These are phyloP conservation scores for Phaeosphaeria sp. DNA, from an alignment of 2,329 filamentous ascomycete genomes.

Conservation along the genomic window DNA sequence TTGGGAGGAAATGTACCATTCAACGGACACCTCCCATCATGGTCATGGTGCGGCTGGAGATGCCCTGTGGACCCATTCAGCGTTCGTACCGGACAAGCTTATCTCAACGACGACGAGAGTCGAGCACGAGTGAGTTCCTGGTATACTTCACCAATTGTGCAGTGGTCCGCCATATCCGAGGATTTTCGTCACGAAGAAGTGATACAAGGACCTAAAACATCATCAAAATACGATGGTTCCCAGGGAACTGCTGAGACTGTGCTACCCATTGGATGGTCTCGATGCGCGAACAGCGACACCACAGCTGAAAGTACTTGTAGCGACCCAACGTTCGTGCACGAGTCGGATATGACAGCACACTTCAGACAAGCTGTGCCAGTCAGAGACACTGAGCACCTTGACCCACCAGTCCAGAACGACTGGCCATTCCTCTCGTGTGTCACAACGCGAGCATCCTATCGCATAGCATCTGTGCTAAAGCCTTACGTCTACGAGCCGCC, in stretches of 20 bases:
- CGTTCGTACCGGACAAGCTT: slow-evolving; percentile 4
- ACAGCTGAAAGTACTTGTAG: no score
- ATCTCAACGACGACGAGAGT: slow-evolving; percentile 1
- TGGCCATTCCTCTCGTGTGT: slow-evolving; percentile 9
- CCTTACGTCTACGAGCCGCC: no score
- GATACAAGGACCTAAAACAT: neutral
- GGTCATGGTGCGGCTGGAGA: slow-evolving; percentile 17
- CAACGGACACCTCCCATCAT: slow-evolving; percentile 5
- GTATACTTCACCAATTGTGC: slow-evolving; percentile 3
- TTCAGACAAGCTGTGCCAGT: no score
- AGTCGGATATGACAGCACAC: no score
- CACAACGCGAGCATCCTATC: neutral
- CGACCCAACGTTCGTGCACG: no score
- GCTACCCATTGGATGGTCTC: no score
- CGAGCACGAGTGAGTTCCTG: slow-evolving; percentile 1
- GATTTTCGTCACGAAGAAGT: slow-evolving; percentile 4
- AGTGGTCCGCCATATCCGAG: slow-evolving; percentile 9
- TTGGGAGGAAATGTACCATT: neutral
- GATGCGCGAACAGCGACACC: no score
- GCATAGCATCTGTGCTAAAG: neutral
- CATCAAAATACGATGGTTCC: neutral
- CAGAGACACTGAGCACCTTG: neutral
- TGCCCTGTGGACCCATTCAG: slow-evolving; percentile 11
- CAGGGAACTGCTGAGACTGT: no score
- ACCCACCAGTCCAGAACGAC: neutral